phyloP scores from a whole-genome alignment of 2,329 filamentous ascomycete species.

The Spiromastix sp. region DNA sequence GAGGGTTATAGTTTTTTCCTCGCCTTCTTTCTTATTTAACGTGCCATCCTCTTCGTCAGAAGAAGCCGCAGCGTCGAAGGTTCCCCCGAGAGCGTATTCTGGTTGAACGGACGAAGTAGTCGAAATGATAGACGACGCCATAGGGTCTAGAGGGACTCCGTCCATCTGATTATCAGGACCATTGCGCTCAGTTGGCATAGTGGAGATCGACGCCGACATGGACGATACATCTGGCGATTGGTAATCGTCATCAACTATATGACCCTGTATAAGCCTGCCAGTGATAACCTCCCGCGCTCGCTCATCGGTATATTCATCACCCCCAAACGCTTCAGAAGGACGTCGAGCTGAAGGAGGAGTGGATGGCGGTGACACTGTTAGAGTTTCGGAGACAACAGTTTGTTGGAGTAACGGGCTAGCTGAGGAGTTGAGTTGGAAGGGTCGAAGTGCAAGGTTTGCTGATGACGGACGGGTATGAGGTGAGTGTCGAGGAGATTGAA shows the following conservation, averaged over 20 bases:
- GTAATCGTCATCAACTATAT: conserved; percentile 90
- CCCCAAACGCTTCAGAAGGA: conserved; percentile 33
- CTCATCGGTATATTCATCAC: conserved; percentile 60
- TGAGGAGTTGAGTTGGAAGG: background rate
- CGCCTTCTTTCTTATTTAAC: conserved; percentile 50
- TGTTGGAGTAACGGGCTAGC: conserved; percentile 1
- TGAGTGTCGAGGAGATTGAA: conserved; percentile 1
- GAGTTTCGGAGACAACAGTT: background rate
- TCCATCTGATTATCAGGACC: conserved; percentile 38
- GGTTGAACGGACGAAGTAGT: conserved; percentile 63
- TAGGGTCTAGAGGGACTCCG: conserved; percentile 60
- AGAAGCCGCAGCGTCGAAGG: conserved; percentile 71
- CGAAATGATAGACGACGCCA: conserved; percentile 74
- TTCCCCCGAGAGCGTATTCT: conserved; percentile 68
- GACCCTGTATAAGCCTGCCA: conserved; percentile 81
- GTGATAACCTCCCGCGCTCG: conserved; percentile 84
- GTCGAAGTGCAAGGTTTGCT: background rate
- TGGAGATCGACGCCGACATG: conserved; percentile 52
- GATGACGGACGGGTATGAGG: background rate
- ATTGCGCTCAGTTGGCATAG: conserved; percentile 38
- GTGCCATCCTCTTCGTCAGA: conserved; percentile 77
- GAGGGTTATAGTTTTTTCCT: conserved; percentile 94
- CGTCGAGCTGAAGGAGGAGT: conserved; percentile 22
- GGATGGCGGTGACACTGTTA: background rate
- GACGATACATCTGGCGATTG: conserved; percentile 60